Evolutionary conservation across 2,329 filamentous ascomycete genomes (phyloP).

Genomic region (Colletotrichum sp.): DNA sequence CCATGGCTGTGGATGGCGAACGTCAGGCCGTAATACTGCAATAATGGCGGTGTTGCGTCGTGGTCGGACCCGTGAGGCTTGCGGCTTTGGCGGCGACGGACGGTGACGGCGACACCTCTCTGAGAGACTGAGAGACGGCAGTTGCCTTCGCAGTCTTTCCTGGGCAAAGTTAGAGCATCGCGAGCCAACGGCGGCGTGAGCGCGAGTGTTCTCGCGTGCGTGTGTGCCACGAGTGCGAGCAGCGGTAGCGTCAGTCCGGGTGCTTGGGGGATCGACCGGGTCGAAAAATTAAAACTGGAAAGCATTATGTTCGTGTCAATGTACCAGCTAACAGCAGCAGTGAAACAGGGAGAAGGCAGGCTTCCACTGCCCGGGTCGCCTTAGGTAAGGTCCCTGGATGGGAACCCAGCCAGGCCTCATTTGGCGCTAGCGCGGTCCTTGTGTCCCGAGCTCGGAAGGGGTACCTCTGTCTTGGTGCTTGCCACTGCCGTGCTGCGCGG

Average conservation of each 20-base stretch:
- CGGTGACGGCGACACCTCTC: neutral
- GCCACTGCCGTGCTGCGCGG: neutral
- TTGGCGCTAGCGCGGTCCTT: neutral
- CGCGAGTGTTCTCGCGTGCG: neutral
- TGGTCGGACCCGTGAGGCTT: neutral
- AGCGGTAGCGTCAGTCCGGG: neutral
- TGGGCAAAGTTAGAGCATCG: neutral
- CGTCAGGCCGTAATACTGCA: neutral
- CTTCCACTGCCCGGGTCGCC: neutral
- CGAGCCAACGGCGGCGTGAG: neutral
- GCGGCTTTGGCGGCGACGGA: neutral
- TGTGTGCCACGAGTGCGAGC: neutral
- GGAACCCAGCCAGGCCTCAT: neutral
- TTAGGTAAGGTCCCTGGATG: neutral
- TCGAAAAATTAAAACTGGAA: neutral
- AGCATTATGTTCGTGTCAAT: neutral
- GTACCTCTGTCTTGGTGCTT: slow-evolving; percentile 1
- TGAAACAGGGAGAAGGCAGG: slow-evolving; percentile 13
- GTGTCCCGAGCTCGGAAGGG: neutral
- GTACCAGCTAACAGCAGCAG: slow-evolving; percentile 5
- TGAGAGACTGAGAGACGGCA: neutral
- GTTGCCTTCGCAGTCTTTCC: neutral
- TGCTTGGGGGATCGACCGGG: slow-evolving; percentile 12
- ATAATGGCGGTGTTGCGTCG: neutral
- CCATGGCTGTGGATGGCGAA: neutral